These are phyloP conservation scores for Hypomyces rosellus DNA, from an alignment of 2,329 filamentous ascomycete species.

Conservation along the genomic window DNA sequence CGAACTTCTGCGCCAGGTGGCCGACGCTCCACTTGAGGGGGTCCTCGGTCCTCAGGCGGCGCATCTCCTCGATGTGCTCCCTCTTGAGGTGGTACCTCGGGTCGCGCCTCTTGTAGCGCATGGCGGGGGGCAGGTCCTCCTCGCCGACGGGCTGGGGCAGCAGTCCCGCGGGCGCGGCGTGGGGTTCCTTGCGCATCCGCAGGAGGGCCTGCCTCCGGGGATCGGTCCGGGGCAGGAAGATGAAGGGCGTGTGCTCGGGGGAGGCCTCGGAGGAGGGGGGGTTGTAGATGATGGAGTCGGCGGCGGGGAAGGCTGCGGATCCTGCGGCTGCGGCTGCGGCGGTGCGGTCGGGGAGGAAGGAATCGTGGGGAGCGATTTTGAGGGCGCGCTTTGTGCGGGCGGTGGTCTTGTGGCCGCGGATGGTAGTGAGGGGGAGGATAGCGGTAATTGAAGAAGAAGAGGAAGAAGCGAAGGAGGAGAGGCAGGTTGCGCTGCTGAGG, in stretches of 20 bases:
- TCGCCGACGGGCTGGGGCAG: slow-evolving; percentile 14
- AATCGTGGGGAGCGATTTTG: slow-evolving; percentile 54
- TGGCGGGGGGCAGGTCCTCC: slow-evolving; percentile 28
- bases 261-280: slow-evolving; percentile 48
- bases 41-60: slow-evolving; percentile 45
- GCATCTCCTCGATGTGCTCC: slow-evolving; percentile 55
- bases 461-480: background rate
- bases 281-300: slow-evolving; percentile 48
- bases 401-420: slow-evolving; percentile 44
- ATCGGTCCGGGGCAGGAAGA: slow-evolving; percentile 55
- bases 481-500: slow-evolving; percentile 20
- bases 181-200: slow-evolving; percentile 32
- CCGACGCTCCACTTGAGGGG: slow-evolving; percentile 50
- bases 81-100: slow-evolving; percentile 46
- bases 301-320: slow-evolving; percentile 22
- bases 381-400: slow-evolving; percentile 50
- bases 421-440: slow-evolving; percentile 20
- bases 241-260: slow-evolving; percentile 60
- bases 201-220: slow-evolving; percentile 34
- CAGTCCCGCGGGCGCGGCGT: slow-evolving; percentile 13
- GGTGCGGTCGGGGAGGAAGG: slow-evolving; percentile 43
- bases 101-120: slow-evolving; percentile 29
- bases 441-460: slow-evolving; percentile 2
- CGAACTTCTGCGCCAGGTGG: slow-evolving; percentile 47
- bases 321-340: slow-evolving; percentile 22